Percentiles rank a stretch among this genome's conserved stretches.
Conservation (phyloP, 331 rosid genomes). For the Quercus phellos region DNA sequence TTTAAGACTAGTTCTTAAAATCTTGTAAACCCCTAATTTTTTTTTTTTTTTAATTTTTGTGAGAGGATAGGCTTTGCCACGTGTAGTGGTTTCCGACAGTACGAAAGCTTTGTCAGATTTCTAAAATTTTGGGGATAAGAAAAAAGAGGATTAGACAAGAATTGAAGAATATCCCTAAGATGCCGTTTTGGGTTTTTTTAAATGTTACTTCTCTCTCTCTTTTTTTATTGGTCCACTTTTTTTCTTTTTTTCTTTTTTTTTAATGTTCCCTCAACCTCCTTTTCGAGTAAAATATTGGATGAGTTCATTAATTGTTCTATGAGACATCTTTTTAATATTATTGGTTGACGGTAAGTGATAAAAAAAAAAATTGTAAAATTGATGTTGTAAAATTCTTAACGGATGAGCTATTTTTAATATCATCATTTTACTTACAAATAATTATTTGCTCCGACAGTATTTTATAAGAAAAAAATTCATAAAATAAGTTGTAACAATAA, state of each 20-base stretch:
- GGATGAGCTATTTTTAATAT: no score
- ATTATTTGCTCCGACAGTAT: accelerated
- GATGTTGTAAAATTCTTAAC: no score
- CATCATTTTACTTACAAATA: accelerated
- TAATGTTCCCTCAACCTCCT: no score
- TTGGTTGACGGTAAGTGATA: no score
- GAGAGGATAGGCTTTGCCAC: conserved; percentile 34
- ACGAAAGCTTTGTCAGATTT: conserved; percentile 18
- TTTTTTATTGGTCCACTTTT: conserved; percentile 26
- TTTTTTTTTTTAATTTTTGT: neutral
- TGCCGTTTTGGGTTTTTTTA: neutral
- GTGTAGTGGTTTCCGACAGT: conserved; percentile 24
- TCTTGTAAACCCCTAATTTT: neutral
- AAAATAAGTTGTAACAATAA: accelerated
- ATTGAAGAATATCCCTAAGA: neutral
- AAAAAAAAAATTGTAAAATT: no score
- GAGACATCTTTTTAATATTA: no score
- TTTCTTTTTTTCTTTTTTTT: neutral
- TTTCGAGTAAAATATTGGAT: no score
- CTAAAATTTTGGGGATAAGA: conserved; percentile 13
- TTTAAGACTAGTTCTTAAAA: conserved; percentile 36
- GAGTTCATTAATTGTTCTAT: no score
- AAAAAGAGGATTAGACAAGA: neutral
- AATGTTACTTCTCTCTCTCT: no score
- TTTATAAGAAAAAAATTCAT: no score